Evolutionary conservation across 2,329 filamentous ascomycete species (phyloP).

Genomic region (Chaetomium globosum): DNA sequence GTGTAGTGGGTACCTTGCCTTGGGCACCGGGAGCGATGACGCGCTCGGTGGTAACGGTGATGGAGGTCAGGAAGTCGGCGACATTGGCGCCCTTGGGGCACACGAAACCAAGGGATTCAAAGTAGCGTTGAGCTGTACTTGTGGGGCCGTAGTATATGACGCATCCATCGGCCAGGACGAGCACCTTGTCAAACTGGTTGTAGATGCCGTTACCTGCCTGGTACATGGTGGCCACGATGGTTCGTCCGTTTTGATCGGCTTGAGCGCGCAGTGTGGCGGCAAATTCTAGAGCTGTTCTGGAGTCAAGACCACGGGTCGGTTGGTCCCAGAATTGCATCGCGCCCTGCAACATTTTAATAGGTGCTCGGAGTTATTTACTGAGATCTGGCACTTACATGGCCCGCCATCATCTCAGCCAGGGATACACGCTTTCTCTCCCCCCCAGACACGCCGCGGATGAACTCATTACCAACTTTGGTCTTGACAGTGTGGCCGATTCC

Average conservation of each 20-base stretch:
- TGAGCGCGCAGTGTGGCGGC: constrained; percentile 4
- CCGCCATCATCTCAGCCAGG: constrained; percentile 10
- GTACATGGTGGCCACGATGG: constrained; percentile 17
- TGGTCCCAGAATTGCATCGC: constrained; percentile 15
- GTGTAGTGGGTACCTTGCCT: background rate
- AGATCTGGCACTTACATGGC: too few relatives aligned
- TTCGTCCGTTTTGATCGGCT: constrained; percentile 9
- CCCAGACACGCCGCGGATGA: constrained; percentile 12
- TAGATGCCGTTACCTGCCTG: constrained; percentile 19
- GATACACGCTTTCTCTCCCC: constrained; percentile 16
- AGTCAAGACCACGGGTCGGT: constrained; percentile 7
- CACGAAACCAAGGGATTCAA: constrained; percentile 11
- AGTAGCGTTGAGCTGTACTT: background rate
- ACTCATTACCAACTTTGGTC: constrained; percentile 15
- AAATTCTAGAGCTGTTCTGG: constrained; percentile 8
- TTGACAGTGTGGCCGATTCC: constrained; percentile 12
- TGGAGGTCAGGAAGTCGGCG: constrained; percentile 15
- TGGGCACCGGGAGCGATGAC: constrained; percentile 3
- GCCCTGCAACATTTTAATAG: background rate
- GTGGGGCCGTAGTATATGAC: constrained; percentile 11
- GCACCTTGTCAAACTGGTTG: constrained; percentile 14
- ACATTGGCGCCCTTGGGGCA: constrained; percentile 16
- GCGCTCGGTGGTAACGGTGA: constrained; percentile 13
- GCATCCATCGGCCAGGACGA: constrained; percentile 10
- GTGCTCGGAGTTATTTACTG: too few relatives aligned